Base-by-base conservation (phyloP, 1,284 basidiomycete species). In the Schizophyllum commune region DNA sequence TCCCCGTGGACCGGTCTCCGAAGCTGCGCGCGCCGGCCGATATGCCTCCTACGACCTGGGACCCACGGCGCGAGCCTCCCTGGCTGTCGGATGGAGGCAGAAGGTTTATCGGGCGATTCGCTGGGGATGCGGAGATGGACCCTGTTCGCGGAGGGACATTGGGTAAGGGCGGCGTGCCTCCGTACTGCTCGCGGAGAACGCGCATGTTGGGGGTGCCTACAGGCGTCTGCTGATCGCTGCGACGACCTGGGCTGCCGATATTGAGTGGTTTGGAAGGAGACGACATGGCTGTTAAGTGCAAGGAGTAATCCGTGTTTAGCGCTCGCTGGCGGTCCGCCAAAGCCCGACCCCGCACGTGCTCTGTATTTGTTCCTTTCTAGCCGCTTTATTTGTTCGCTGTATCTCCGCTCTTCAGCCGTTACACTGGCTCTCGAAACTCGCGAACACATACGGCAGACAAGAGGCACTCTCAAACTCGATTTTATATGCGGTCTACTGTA, bases 141-240 rank as follows among this genome's bases (percentile, higher is more conserved):
- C 68, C 63, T 60, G 64, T 67, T 3, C 55, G 60, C 20, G 70
- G 65, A 17, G 72, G 86, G 59, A 89, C 84, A 70, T 89, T 89
- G 57, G 84, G 82, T 2, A 79, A 76, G 17, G 84, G 83, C 27
- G 88, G 83, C 5, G 86, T 86, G 39, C 85, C 77, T 17, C 76
- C 68, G 66, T 85, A 88, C 62, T 83, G 83, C 19, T 84, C 83
- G 13, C 87, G 82, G n/a, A 88, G 73, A n/a, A 74, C 75, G 27
- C 79, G 77, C 61, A 84, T 67, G 67, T 83, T 80, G 13, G 84
- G 82, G 15, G 84, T 83, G 56, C 80, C 80, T 9, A 72, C 58
- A 1, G 75, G 74, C 3, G 77, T 75, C 20, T 66, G 69, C 3
- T 74, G 65, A n/a, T 64, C 57, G 19, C 69, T 72, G 47, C 74